Evolutionary conservation across 2,329 filamentous ascomycete genomes (phyloP).

Genomic region (Alternaria hordeiaustralica): DNA sequence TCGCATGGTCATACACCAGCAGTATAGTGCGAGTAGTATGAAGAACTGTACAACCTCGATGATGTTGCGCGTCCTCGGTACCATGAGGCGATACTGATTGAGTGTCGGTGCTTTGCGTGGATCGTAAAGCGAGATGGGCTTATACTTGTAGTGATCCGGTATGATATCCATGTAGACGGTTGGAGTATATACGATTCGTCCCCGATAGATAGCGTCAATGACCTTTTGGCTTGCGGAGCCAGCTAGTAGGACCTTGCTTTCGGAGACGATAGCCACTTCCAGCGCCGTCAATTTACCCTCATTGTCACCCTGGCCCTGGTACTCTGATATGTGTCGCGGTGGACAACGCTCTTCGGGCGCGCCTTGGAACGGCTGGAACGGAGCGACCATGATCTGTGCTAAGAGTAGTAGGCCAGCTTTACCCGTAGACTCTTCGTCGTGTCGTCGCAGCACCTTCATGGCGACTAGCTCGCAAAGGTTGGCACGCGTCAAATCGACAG

Average conservation of each 20-base stretch:
- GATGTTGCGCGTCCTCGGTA: constrained; percentile 77
- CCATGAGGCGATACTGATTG: constrained; percentile 85
- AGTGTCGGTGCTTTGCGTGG: constrained; percentile 76
- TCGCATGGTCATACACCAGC: constrained; percentile 74
- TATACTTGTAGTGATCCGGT: constrained; percentile 84
- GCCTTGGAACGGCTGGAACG: constrained; percentile 86
- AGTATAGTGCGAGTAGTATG: constrained; percentile 71
- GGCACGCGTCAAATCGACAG: constrained; percentile 79
- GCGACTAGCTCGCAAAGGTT: constrained; percentile 82
- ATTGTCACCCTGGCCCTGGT: constrained; percentile 55
- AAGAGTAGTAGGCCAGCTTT: constrained; percentile 73
- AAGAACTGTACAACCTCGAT: constrained; percentile 78
- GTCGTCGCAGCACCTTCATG: constrained; percentile 76
- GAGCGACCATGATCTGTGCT: constrained; percentile 80
- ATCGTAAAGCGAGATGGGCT: constrained; percentile 81
- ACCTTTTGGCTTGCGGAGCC: constrained; percentile 82
- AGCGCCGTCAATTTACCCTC: constrained; percentile 74
- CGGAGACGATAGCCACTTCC: constrained; percentile 82
- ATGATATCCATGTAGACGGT: constrained; percentile 83
- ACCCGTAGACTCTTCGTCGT: constrained; percentile 78
- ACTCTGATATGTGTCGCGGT: constrained; percentile 59
- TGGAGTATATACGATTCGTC: constrained; percentile 81
- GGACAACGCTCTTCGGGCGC: constrained; percentile 71
- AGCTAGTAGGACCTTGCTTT: constrained; percentile 79
- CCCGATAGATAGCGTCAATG: constrained; percentile 81